Evolutionary conservation across 1,139 yeast species (phyloP).

Genomic region (Lodderomyces jiufengensis): DNA sequence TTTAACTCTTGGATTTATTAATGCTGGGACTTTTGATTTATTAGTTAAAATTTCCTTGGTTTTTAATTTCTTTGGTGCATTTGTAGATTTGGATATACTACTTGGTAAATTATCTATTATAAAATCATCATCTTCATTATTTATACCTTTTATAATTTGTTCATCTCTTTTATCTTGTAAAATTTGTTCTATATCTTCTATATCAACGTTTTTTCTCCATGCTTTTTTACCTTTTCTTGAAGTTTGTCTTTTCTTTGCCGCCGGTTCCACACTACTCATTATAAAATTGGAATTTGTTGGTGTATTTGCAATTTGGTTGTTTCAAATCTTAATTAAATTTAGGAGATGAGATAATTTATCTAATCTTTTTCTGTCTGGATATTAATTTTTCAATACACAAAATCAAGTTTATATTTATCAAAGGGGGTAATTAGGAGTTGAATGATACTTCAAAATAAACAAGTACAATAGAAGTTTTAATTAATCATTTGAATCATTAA

Average conservation of each 20-base stretch:
- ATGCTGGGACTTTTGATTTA: constrained; percentile 76
- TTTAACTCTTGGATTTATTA: constrained; percentile 38
- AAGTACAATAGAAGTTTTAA: too few relatives aligned
- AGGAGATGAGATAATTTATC: too few relatives aligned
- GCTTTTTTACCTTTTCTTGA: constrained; percentile 92
- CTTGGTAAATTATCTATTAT: constrained; percentile 58
- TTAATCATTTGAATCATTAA: too few relatives aligned
- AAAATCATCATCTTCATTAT: constrained; percentile 48
- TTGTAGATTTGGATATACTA: constrained; percentile 6
- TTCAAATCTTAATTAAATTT: too few relatives aligned
- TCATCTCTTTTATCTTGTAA: constrained; percentile 68
- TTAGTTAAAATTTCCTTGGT: constrained; percentile 71
- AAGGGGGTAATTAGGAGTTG: too few relatives aligned
- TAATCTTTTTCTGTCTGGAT: too few relatives aligned
- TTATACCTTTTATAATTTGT: constrained; percentile 61
- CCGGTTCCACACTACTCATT: constrained; percentile 11
- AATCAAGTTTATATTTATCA: too few relatives aligned
- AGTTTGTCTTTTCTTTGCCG: constrained; percentile 38
- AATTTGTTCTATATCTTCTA: constrained; percentile 70
- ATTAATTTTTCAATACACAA: too few relatives aligned
- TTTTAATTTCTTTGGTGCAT: constrained; percentile 50
- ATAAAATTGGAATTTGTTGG: not conserved
- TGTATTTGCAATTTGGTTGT: not conserved
- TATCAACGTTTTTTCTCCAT: constrained; percentile 93
- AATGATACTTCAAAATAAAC: too few relatives aligned